Evolutionary conservation across 441 rosid genomes (phyloP), one percentile per base, ranked within the genome.

Genomic region (Brassica hybrid): DNA sequence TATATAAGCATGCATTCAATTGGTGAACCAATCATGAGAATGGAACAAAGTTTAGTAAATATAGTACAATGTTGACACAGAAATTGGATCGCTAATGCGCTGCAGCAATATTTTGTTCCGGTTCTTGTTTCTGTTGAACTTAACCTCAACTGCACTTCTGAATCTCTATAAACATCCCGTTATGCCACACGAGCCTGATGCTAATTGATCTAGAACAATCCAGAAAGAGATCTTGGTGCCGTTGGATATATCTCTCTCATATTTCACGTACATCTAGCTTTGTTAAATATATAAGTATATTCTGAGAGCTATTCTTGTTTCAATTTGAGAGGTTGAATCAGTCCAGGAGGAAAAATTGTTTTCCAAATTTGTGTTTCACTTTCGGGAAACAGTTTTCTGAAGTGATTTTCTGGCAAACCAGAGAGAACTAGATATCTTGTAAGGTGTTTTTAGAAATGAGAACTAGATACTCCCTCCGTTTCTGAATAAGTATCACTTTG

Each of bases 151-250:
- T 48, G 16, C 56, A n/a, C 56, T 48, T 48, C 56, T 48, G 17
- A 48, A 48, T 48, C 56, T 48, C 56, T 48, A 48, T 48, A n/a
- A 48, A n/a, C 56, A n/a, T n/a, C 56, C 17, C 56, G 56, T 48
- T 48, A n/a, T 48, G 17, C 56, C 56, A 48, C 56, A 7, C 17
- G 56, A n/a, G 17, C 56, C 56, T 48, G 56, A 48, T 48, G 56
- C 17, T 48, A 48, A 48, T 48, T 7, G 56, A 48, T 48, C 56
- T 48, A n/a, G 56, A n/a, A 48, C 56, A 48, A 48, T 48, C 56
- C 56, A 48, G 17, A 48, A 48, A 48, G 7, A n/a, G 56, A 48
- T 48, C 56, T n/a, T n/a, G 56, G 56, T 48, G 56, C 56, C 56
- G 17, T 48, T 48, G 56, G 56, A 48, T 48, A 48, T 48, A n/a